Percentiles rank a stretch among this genome's conserved stretches.
phyloP scores from a whole-genome alignment of 2,329 filamentous ascomycete genomes.

The Pseudogymnoascus sp. region DNA sequence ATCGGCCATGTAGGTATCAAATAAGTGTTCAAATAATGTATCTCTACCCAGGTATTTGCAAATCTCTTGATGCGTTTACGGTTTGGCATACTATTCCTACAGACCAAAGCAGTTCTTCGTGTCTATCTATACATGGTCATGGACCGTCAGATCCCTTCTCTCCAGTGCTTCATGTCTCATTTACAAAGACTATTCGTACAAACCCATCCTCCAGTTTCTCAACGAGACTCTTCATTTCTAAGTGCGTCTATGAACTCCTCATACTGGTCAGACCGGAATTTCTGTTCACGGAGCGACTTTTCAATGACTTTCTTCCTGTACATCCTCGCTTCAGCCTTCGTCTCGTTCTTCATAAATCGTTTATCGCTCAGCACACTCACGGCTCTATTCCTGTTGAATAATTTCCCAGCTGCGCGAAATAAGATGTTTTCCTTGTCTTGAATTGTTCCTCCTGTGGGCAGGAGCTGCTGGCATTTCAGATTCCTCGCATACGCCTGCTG shows the following conservation, averaged over 20 bases:
- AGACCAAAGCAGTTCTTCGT: not conserved
- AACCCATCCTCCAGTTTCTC: not conserved
- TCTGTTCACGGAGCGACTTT: not conserved
- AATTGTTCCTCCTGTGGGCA: constrained; percentile 33
- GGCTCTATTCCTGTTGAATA: not conserved
- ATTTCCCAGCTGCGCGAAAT: not conserved
- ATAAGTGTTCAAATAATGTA: not conserved
- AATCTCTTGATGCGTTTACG: not conserved
- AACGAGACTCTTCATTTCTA: not conserved
- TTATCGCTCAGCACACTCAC: not conserved
- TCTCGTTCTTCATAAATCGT: not conserved
- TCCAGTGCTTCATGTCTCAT: not conserved
- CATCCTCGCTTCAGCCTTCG: not conserved
- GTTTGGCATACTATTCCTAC: not conserved
- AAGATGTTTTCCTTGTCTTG: not conserved
- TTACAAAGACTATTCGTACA: not conserved
- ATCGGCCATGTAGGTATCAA: not conserved
- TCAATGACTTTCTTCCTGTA: not conserved
- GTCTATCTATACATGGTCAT: not conserved
- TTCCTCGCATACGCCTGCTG: constrained; percentile 41
- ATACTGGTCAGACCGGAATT: not conserved
- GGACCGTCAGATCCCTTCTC: not conserved
- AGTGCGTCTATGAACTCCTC: not conserved
- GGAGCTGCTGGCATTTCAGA: constrained; percentile 26
- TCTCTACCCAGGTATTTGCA: not conserved